These are phyloP conservation scores for Sedum album DNA, from an alignment of 164 flowering plant genomes.

Conservation along the genomic window DNA sequence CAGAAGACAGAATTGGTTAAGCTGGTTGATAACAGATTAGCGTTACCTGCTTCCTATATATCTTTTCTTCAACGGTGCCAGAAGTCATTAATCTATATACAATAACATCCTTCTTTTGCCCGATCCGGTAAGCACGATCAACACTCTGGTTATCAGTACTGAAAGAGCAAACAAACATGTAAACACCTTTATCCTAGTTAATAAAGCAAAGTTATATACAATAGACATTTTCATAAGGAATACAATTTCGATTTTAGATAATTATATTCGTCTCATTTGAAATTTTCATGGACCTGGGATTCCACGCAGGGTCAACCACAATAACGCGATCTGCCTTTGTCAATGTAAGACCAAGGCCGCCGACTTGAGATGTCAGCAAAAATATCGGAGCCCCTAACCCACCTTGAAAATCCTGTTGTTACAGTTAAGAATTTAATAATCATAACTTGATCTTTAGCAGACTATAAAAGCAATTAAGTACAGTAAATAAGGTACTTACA, in stretches of 20 bases:
- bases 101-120: conserved; percentile 94
- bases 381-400: conserved; percentile 81
- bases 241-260: background rate
- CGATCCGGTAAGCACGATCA: conserved; percentile 96
- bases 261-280: background rate
- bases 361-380: conserved; percentile 96
- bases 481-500: conserved; percentile 32
- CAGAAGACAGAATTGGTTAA: background rate
- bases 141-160: conserved; percentile 99
- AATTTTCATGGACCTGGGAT: conserved; percentile 61
- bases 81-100: conserved; percentile 96
- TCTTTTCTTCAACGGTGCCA: conserved; percentile 96
- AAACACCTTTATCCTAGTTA: background rate
- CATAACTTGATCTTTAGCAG: background rate
- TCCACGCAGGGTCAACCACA: conserved; percentile 99
- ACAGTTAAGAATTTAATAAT: conserved; percentile 4
- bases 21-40: background rate
- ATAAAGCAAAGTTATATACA: background rate
- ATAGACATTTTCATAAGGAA: too few relatives aligned
- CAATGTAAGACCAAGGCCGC: conserved; percentile 95
- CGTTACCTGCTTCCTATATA: conserved; percentile 82
- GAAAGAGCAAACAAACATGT: conserved; percentile 16
- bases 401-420: conserved; percentile 79
- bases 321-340: conserved; percentile 99
- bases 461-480: background rate